Base-by-base conservation (phyloP, 345 rosid species). In the Linum tenue region DNA sequence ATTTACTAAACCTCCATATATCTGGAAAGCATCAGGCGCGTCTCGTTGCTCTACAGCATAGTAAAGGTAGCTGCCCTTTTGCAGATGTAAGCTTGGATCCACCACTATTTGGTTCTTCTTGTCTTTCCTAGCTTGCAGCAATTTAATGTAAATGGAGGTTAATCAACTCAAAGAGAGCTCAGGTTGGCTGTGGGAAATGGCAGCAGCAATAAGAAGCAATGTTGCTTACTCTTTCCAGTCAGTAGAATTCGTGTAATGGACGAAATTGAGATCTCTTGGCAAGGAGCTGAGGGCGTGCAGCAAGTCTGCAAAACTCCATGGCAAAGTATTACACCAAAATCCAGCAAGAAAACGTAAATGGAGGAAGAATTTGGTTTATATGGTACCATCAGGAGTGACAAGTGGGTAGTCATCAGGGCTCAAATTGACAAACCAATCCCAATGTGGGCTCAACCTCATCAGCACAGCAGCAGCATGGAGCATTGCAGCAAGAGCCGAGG, bases 391-490 rank as follows among this genome's bases (percentile, higher is more conserved):
- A 73, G 76, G 83, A 55, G 50, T 79, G 35, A 73, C 58, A 16
- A 76, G 67, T 1, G 83, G 83, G 57, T 79, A 79, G 42, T 79
- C 78, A 9, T 62, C 39, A 53, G 78, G 51, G 58, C 76, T 76
- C 37, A 79, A 53, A n/a, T 75, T 72, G 68, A 76, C 64, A 56
- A 79, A 79, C 83, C 83, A 79, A 42, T 79, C 78, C 83, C 80
- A 76, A 5, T 66, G 62, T 44, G 51, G 0, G 10, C 66, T 64
- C 8, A 76, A 64, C 69, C 69, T 76, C 12, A 79, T 75, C 50
- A 79, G 78, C 73, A 79, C 42, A 3, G 83, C 78, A 37, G 80
- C 74, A 42, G 78, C 83, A 66, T 76, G 73, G 37, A 79, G 75
- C 56, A 50, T 60, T 3, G 80, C 80, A 59, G 80, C 60, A n/a